Evolutionary conservation across 2,329 filamentous ascomycete genomes (phyloP), one percentile per base, ranked within the genome.

Genomic region (Colletotrichum sp.): DNA sequence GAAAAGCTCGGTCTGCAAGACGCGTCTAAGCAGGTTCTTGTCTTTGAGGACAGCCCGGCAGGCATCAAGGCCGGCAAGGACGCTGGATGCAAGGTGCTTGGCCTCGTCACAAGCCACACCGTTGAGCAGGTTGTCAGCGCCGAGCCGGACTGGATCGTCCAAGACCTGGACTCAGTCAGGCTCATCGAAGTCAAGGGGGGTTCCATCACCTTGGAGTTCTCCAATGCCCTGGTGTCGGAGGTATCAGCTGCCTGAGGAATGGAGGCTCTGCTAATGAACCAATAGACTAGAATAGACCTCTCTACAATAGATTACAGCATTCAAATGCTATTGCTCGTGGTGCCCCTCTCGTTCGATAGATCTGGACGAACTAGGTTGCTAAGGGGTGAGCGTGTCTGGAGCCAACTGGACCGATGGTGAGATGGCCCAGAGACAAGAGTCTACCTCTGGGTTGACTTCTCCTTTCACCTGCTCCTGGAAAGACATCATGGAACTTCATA

Each of bases 11-110:
- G 88, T 1, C 83, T 92, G 24, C 82, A 88, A 24, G 87, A 86
- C 38, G 82, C 82, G 16, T 84, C 86, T 32, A 89, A 85, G 70
- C 85, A 86, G 36, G 85, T 96, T 58, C 87, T 98, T 71, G 96
- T 98, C 65, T 86, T 98, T 48, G 96, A 98, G 86, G 96, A 98
- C 86, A 95, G 95, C 72, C 96, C 96, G 7, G 95, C 95, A 9
- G 96, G 96, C 7, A 95, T 98, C 81, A 89, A 87, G 78, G 92
- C 96, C 32, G 96, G 96, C 65, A 98, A 96, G 85, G 94, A 92
- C 1, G 96, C 96, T 12, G 96, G 95, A 3, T 98, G 94, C 87
- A 93, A 91, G 82, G 96, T 98, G 15, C 86, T 98, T 61, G 96
- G 93, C n/a, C 86, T 98, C 70, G 92, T 94, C 71, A 98, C 96